These are phyloP conservation scores for Phytophthora pisi DNA, from an alignment of 352 stramenopile species.

Conservation along the genomic window DNA sequence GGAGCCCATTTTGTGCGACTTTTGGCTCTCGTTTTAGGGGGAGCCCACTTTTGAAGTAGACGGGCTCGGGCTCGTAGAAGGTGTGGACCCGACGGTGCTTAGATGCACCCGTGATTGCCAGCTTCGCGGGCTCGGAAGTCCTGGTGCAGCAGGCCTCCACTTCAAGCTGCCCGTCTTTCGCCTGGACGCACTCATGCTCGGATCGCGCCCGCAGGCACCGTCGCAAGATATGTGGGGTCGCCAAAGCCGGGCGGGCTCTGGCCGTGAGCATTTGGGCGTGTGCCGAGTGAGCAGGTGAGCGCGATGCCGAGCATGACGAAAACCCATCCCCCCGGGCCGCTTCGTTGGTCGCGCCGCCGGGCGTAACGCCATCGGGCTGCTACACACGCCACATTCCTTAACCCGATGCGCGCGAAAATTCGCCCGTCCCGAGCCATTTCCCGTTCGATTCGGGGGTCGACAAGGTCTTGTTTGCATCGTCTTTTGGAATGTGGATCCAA, in stretches of 20 bases:
- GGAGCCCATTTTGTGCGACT: too few species aligned
- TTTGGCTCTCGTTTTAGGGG: too few species aligned
- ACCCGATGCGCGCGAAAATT: background rate
- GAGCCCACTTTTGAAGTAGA: too few species aligned
- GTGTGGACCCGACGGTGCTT: slow-evolving; percentile 18
- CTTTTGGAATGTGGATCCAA: background rate
- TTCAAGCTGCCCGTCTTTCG: slow-evolving; percentile 29
- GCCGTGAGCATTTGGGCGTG: background rate
- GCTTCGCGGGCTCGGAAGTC: too few species aligned
- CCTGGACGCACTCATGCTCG: slow-evolving; percentile 30
- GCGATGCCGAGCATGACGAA: slow-evolving; percentile 7
- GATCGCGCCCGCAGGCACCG: slow-evolving; percentile 24
- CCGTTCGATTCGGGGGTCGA: background rate
- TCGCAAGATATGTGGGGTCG: slow-evolving; percentile 34
- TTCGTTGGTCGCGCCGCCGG: slow-evolving; percentile 18
- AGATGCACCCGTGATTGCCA: background rate
- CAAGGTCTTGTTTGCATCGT: background rate
- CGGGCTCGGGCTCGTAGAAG: too few species aligned
- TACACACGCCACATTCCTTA: background rate
- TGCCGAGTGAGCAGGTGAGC: background rate
- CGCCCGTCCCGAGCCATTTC: background rate
- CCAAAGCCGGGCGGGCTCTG: slow-evolving; percentile 21
- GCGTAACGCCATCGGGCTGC: background rate
- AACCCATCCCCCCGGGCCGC: background rate
- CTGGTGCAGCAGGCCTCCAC: background rate